These are phyloP conservation scores for Porodaedalea pini DNA, from an alignment of 1,284 basidiomycete species.

Conservation along the genomic window DNA sequence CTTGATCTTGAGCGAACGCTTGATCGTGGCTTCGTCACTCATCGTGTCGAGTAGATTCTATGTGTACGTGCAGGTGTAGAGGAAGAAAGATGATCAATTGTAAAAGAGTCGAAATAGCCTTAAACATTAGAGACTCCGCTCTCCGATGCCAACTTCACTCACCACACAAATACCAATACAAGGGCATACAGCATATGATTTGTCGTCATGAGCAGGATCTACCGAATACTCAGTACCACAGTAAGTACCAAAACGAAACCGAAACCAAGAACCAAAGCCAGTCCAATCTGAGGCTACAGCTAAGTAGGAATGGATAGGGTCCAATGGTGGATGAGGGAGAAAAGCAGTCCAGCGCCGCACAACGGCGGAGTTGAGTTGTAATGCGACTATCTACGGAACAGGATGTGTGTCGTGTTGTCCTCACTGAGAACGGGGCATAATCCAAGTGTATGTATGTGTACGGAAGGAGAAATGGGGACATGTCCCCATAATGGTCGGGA, in stretches of 20 bases:
- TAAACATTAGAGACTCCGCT: background rate
- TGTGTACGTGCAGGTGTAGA: background rate
- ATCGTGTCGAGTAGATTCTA: slow-evolving; percentile 28
- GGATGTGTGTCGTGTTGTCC: background rate
- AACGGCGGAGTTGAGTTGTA: slow-evolving; percentile 1
- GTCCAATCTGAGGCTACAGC: background rate
- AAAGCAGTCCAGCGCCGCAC: slow-evolving; percentile 7
- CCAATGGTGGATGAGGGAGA: background rate
- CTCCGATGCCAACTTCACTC: background rate
- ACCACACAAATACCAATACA: background rate
- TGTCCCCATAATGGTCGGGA: background rate
- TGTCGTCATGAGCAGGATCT: background rate
- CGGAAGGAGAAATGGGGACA: background rate
- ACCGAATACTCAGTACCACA: slow-evolving; percentile 1
- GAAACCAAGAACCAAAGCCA: background rate
- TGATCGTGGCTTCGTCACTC: slow-evolving; percentile 47
- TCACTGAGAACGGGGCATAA: slow-evolving; percentile 1
- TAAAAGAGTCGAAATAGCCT: background rate
- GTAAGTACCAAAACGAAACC: background rate
- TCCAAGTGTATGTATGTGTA: background rate
- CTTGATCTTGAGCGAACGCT: slow-evolving; percentile 80
- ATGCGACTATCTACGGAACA: slow-evolving; percentile 6
- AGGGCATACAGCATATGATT: slow-evolving; percentile 7
- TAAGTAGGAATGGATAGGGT: background rate
- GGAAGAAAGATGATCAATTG: background rate